phyloP scores from a whole-genome alignment of 257 asterid species.

The Rehmannia glutinosa region DNA sequence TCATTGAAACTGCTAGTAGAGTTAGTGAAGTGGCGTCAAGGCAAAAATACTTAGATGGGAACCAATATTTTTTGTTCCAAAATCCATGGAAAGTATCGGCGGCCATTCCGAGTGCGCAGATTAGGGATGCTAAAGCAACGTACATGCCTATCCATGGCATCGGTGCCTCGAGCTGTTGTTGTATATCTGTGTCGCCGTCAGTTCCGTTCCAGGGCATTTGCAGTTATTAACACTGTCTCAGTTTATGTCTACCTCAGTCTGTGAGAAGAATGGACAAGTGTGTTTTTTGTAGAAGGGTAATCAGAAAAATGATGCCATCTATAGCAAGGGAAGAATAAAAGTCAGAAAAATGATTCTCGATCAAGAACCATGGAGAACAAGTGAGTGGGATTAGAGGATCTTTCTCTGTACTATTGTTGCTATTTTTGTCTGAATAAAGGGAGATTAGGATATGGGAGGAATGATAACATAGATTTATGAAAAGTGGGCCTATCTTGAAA shows the following conservation, averaged over 20 bases:
- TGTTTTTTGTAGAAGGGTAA: not conserved
- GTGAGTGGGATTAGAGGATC: not conserved
- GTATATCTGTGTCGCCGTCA: not conserved
- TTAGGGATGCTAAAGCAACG: constrained; percentile 28
- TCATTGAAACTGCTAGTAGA: constrained; percentile 32
- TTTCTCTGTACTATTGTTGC: not conserved
- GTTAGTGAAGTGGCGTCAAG: constrained; percentile 34
- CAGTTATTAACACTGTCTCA: not conserved
- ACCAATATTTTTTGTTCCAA: constrained; percentile 25
- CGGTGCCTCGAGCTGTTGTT: constrained; percentile 21
- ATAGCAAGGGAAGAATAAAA: no score
- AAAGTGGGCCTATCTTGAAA: no score
- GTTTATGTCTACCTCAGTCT: not conserved
- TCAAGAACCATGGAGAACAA: no score
- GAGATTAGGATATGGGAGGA: not conserved
- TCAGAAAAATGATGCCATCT: not conserved
- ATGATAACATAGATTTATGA: no score
- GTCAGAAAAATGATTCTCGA: not conserved
- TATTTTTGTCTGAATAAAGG: not conserved
- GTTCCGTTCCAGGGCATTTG: constrained; percentile 12
- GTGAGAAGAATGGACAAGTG: not conserved
- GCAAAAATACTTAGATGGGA: constrained; percentile 33
- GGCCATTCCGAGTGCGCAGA: constrained; percentile 34
- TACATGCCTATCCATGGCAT: constrained; percentile 43
- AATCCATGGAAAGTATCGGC: constrained; percentile 33